Evolutionary conservation across 2,329 filamentous ascomycete species (phyloP).

Genomic region (Aspergillus pseudoterreus): DNA sequence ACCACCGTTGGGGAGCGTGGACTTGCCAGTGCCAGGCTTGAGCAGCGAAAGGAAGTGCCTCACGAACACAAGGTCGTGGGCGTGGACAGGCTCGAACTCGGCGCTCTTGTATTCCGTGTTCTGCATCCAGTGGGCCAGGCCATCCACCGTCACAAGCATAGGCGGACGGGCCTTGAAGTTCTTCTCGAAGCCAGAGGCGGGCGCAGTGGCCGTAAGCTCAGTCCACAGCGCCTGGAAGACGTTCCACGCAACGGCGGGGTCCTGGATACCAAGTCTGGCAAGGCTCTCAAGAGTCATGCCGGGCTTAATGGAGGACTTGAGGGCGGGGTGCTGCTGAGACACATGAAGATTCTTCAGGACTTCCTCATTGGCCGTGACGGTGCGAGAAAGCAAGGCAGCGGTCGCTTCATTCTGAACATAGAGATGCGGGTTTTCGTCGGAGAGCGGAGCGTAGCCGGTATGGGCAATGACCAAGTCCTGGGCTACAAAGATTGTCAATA

Average conservation of each 20-base stretch:
- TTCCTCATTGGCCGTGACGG: conserved; percentile 66
- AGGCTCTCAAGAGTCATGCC: conserved; percentile 64
- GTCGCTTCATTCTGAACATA: conserved; percentile 80
- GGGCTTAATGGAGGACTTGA: conserved; percentile 58
- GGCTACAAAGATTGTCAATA: conserved; percentile 47
- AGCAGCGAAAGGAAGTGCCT: conserved; percentile 72
- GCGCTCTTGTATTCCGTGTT: conserved; percentile 70
- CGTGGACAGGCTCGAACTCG: conserved; percentile 71
- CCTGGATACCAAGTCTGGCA: conserved; percentile 64
- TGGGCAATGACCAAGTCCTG: conserved; percentile 77
- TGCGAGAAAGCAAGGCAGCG: conserved; percentile 68
- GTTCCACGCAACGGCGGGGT: conserved; percentile 73
- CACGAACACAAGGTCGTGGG: conserved; percentile 76
- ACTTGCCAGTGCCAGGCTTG: conserved; percentile 30
- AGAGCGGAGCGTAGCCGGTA: conserved; percentile 73
- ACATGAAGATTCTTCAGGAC: conserved; percentile 56
- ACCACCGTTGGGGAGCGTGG: conserved; percentile 66
- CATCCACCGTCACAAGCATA: conserved; percentile 74
- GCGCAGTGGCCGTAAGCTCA: conserved; percentile 61
- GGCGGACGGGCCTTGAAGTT: conserved; percentile 51
- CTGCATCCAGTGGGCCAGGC: conserved; percentile 76
- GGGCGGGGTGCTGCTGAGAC: conserved; percentile 52
- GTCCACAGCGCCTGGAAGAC: conserved; percentile 77
- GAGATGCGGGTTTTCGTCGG: conserved; percentile 48
- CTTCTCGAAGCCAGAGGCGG: conserved; percentile 42